These are phyloP conservation scores for Colletotrichum simmondsii DNA, from an alignment of 2,329 filamentous ascomycete genomes.

Conservation along the genomic window DNA sequence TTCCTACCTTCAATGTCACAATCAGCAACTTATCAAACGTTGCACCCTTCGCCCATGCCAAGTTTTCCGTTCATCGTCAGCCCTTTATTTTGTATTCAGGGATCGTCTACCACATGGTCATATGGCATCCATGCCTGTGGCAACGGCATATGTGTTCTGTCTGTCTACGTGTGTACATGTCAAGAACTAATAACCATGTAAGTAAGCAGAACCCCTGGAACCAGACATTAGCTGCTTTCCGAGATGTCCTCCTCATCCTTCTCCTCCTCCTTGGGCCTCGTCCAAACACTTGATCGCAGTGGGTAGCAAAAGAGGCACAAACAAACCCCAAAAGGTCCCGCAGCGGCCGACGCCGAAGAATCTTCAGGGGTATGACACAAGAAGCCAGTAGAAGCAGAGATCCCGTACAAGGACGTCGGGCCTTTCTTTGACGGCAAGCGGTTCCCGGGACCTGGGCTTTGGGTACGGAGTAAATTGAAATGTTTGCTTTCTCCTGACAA, in stretches of 20 bases:
- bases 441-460: conserved; percentile 11
- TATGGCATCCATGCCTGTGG: not conserved
- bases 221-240: not conserved
- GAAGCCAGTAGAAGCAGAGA: not conserved
- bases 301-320: not conserved
- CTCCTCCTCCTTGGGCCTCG: not conserved
- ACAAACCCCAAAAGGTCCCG: not conserved
- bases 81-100: not conserved
- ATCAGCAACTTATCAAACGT: not conserved
- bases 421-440: conserved; percentile 8
- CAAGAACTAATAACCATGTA: not conserved
- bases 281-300: not conserved
- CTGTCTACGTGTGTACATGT: not conserved
- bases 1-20: too few species aligned
- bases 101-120: not conserved
- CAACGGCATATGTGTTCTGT: not conserved
- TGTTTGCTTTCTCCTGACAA: not conserved
- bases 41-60: too few species aligned
- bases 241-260: not conserved
- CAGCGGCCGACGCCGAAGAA: not conserved
- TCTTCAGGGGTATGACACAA: too few species aligned
- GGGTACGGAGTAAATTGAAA: not conserved
- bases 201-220: not conserved
- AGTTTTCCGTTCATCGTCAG: not conserved
- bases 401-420: not conserved